Base-by-base conservation (phyloP, 2,329 filamentous ascomycete species). In the Clathrospora elynae region DNA sequence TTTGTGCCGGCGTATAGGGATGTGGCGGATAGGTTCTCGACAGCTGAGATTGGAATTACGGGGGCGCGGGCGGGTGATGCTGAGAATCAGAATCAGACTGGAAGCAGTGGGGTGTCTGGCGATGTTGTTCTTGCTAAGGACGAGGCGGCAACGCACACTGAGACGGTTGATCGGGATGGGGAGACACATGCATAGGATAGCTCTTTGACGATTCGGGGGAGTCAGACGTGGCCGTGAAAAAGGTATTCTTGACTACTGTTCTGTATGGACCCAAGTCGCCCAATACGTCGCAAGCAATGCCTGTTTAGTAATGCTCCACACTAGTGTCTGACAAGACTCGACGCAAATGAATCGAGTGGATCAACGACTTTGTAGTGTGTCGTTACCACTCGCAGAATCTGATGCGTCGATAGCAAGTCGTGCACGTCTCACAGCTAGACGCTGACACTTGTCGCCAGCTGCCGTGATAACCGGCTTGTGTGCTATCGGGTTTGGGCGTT, bases 1-100 rank as follows among this genome's bases (percentile, higher is more conserved):
- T 87, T 87, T 54, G 72, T 83, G 4, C 82, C 84, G 0, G 70
- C 75, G 2, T 89, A 90, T 62, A 74, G 78, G 22, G 71, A 78
- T 40, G 79, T 83, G 0, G 81, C 84, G 2, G 86, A 90, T 60
- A 75, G 70, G 42, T 72, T 79, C 28, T 73, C 72, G 0, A 70
- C 70, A 23, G 73, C 75, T 5, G 71, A 71, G 14, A 68, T 80
- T 48, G 77, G 77, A 0, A 51, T 75, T n/a, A 55, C 60, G 19
- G 54, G 60, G 38, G 53, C 55, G n/a, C 53, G 57, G 7, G 57
- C 57, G 1, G 49, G 71, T 23, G 66, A 69, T 44, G 63, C 71
- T 42, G 64, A 66, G 49, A 60, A 42, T 6, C 43, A 52, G 36
- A 18, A 28, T 19, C 30, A 33, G 23, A 20, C 20, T 4, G 36